Evolutionary conservation across 208 protist genomes (phyloP).

Genomic region (Crithidia acanthocephali): DNA sequence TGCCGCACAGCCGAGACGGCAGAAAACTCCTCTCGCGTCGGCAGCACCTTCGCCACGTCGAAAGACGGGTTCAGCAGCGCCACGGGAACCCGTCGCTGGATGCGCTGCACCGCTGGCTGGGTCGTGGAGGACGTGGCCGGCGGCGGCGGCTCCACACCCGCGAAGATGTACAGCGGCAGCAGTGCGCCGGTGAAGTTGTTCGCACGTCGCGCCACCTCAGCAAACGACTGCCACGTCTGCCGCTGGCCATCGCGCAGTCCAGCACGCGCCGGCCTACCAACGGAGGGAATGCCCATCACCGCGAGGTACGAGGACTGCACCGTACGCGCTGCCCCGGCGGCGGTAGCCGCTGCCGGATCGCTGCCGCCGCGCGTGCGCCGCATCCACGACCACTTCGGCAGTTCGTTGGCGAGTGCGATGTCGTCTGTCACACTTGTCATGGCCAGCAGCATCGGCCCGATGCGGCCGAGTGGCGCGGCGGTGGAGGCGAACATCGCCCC

Average conservation of each 20-base stretch:
- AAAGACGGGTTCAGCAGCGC: no score
- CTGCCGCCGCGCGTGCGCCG: background rate
- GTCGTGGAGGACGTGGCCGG: background rate
- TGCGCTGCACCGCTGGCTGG: background rate
- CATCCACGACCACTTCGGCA: slow-evolving; percentile 5
- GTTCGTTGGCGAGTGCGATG: background rate
- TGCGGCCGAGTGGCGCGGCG: slow-evolving; percentile 12
- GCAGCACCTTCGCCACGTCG: background rate
- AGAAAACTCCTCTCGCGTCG: background rate
- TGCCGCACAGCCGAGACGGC: background rate
- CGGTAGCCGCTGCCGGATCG: background rate
- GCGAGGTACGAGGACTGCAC: background rate
- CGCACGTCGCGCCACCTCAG: background rate
- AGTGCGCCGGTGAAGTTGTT: slow-evolving; percentile 2
- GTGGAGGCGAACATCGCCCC: slow-evolving; percentile 6
- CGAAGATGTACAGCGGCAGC: slow-evolving; percentile 15
- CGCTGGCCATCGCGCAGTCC: slow-evolving; percentile 3
- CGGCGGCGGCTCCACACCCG: background rate
- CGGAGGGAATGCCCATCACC: slow-evolving; percentile 8
- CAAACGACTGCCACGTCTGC: background rate
- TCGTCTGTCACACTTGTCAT: slow-evolving; percentile 1
- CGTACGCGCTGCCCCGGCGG: background rate
- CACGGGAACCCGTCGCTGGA: no score
- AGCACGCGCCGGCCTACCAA: background rate
- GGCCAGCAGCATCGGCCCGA: slow-evolving; percentile 10